Base-by-base conservation (phyloP, 2,329 filamentous ascomycete species). In the Hyphodiscus sp. region DNA sequence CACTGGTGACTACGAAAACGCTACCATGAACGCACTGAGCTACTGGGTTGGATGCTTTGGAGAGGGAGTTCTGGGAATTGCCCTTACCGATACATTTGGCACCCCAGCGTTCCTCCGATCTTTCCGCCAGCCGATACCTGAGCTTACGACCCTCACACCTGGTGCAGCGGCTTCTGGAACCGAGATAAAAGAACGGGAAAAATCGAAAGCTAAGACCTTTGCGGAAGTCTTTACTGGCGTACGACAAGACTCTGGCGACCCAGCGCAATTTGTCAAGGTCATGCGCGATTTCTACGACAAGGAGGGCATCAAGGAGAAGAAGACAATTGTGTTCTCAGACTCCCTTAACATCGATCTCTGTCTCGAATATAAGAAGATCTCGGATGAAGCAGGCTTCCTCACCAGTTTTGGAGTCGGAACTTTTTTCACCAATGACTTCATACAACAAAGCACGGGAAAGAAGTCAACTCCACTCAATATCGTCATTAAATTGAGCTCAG, bases 401-500 rank as follows among this genome's bases (percentile, higher is more conserved):
- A 87, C 92, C 13, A 88, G 87, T 0, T 99, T 99, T 73, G 94
- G 94, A 56, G 88, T 99, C 1, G 94, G 94, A 4, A 99, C 94
- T 0, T 97, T 89, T 71, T 79, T 99, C 64, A 99, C 94, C 3
- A 96, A 99, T 66, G 94, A 99, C 70, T 99, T 94, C 68, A 74
- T 74, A n/a, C 82, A 87, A 60, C 74, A 80, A 56, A 82, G 77
- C 38, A 87, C 85, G 0, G 85, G 85, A 41, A 83, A 83, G 62
- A 97, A 96, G 72, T 96, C 91, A 0, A 82, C 85, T 16, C 94
- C 94, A 0, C 74, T 99, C 51, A 99, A 99, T 66, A 99, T 99
- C 64, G 94, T 99, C 62, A 96, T 99, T 73, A 99, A 99, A 74
- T 79, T 99, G 56, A 89, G 89, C 58, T 91, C 89, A 10, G 94